Evolutionary conservation across 768 basidiomycete genomes (phyloP).

Genomic region (Lactarius hengduanensis): DNA sequence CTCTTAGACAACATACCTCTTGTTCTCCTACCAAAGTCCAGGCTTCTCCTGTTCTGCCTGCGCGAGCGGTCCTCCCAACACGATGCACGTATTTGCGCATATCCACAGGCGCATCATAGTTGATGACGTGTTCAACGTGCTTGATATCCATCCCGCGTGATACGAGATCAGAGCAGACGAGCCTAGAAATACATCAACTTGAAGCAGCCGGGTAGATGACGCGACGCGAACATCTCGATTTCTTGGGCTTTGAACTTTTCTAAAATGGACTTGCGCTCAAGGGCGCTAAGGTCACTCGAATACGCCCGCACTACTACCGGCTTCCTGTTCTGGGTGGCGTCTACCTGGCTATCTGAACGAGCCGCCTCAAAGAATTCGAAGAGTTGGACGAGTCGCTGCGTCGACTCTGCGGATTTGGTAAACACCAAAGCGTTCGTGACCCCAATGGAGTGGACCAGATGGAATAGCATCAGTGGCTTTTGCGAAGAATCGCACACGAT

Average conservation of each 20-base stretch:
- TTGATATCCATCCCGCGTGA: conserved; percentile 95
- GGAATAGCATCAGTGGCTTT: conserved; percentile 88
- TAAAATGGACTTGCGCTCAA: conserved; percentile 74
- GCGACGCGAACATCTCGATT: conserved; percentile 69
- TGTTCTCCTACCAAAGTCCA: conserved; percentile 97
- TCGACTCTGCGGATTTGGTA: conserved; percentile 95
- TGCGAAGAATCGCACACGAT: conserved; percentile 70
- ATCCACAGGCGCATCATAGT: conserved; percentile 95
- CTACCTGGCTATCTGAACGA: conserved; percentile 28
- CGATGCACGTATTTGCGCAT: conserved; percentile 98
- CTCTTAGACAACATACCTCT: conserved; percentile 50
- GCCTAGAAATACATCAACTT: conserved; percentile 42
- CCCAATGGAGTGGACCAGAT: conserved; percentile 65
- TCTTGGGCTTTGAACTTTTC: conserved; percentile 79
- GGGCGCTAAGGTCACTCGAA: conserved; percentile 77
- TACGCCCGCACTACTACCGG: conserved; percentile 62
- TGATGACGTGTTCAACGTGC: conserved; percentile 89
- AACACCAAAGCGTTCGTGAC: conserved; percentile 82
- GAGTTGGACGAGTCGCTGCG: conserved; percentile 74
- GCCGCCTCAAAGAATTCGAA: conserved; percentile 78
- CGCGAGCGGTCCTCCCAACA: conserved; percentile 93
- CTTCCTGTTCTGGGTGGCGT: conserved; percentile 28
- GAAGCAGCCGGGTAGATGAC: conserved; percentile 13
- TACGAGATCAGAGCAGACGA: conserved; percentile 96
- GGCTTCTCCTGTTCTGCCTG: conserved; percentile 82